Conservation (phyloP, 1,284 basidiomycete species). For the Marasmius fiardii region DNA sequence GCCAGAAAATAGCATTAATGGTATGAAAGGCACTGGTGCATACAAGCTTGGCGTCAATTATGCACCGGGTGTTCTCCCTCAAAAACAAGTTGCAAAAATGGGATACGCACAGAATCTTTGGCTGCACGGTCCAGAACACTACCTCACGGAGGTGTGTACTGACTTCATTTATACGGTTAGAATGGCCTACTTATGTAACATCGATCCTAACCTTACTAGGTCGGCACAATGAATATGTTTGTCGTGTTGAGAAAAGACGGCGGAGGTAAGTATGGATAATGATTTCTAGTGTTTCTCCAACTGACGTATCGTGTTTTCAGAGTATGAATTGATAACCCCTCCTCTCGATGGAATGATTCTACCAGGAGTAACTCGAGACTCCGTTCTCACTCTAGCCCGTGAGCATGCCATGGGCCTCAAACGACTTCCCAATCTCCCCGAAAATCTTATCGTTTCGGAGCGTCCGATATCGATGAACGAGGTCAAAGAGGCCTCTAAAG, state of each 20-base stretch:
- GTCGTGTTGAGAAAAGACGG: conserved; percentile 77
- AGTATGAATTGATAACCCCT: conserved; percentile 83
- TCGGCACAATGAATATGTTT: conserved; percentile 98
- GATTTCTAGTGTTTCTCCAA: conserved; percentile 2
- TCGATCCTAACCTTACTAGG: too few species aligned
- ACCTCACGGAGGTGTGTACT: conserved; percentile 67
- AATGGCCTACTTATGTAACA: too few species aligned
- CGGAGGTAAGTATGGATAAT: conserved; percentile 47
- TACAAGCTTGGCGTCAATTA: conserved; percentile 94
- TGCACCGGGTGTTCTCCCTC: conserved; percentile 86
- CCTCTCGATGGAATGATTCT: conserved; percentile 95
- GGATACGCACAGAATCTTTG: conserved; percentile 97
- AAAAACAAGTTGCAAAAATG: conserved; percentile 76
- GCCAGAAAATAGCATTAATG: background rate
- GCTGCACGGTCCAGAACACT: conserved; percentile 86
- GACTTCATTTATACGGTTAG: background rate
- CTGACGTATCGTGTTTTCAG: conserved; percentile 29
- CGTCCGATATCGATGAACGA: conserved; percentile 89
- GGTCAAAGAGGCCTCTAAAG: conserved; percentile 68
- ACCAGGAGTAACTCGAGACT: conserved; percentile 94
- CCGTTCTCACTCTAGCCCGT: conserved; percentile 79
- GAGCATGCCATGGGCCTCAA: conserved; percentile 65
- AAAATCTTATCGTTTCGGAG: conserved; percentile 76
- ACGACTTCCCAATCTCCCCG: conserved; percentile 59
- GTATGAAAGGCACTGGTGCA: conserved; percentile 69